phyloP scores from a whole-genome alignment of 306 rosid genomes.

The Lablab purpureus region DNA sequence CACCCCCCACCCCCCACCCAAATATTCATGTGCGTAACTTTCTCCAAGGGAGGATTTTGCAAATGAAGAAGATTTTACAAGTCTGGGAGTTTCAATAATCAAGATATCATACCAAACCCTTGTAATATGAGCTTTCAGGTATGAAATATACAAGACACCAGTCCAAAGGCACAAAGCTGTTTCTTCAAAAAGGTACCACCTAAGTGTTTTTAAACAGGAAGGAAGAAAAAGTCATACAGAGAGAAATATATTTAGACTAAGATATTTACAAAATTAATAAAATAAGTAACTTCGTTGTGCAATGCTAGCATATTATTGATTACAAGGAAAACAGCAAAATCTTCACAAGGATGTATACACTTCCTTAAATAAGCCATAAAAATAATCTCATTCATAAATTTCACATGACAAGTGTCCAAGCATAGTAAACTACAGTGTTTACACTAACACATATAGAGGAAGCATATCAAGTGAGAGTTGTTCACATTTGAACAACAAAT shows the following conservation, averaged over 20 bases:
- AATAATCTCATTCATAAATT: slow-evolving; percentile 12
- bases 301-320: slow-evolving; percentile 23
- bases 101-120: slow-evolving; percentile 75
- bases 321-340: slow-evolving; percentile 40
- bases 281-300: slow-evolving; percentile 29
- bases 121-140: slow-evolving; percentile 72
- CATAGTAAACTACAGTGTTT: slow-evolving; percentile 18
- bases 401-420: not conserved
- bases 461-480: not conserved
- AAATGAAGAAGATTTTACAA: slow-evolving; percentile 15
- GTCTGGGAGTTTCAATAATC: slow-evolving; percentile 36
- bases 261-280: slow-evolving; percentile 7
- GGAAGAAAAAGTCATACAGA: slow-evolving; percentile 28
- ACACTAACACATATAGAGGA: not conserved
- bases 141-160: slow-evolving; percentile 73
- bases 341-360: slow-evolving; percentile 15
- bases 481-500: not conserved
- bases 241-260: slow-evolving; percentile 15
- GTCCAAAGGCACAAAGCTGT: slow-evolving; percentile 95
- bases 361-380: slow-evolving; percentile 14
- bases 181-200: slow-evolving; percentile 98
- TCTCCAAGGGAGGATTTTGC: slow-evolving; percentile 23
- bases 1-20: not conserved
- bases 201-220: slow-evolving; percentile 51
- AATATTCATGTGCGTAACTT: not conserved